These are phyloP conservation scores for Waltiozyma solani DNA, from an alignment of 1,139 yeast genomes.

Conservation along the genomic window DNA sequence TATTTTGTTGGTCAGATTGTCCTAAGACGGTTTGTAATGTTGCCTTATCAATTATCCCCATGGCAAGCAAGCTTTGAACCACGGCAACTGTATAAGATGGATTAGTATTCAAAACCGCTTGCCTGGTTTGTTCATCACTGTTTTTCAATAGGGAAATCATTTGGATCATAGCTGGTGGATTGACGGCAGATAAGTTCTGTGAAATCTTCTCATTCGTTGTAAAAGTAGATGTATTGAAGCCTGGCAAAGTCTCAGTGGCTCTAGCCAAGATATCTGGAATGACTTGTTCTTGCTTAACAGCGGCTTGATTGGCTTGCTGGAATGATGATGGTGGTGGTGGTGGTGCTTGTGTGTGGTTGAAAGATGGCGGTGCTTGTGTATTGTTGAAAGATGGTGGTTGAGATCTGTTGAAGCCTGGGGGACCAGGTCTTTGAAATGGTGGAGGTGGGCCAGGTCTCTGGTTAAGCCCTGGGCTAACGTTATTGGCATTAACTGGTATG, in stretches of 20 bases:
- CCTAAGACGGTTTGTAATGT: slow-evolving; percentile 37
- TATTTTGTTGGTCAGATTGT: slow-evolving; percentile 10
- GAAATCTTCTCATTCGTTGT: slow-evolving; percentile 32
- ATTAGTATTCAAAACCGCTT: slow-evolving; percentile 44
- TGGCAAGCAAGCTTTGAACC: slow-evolving; percentile 62
- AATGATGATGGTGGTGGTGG: slow-evolving; percentile 1
- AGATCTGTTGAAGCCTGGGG: neutral
- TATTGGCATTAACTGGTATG: too few species aligned
- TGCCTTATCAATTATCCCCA: slow-evolving; percentile 67
- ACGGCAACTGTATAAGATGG: slow-evolving; percentile 55
- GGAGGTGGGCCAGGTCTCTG: too few species aligned
- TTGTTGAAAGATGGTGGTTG: neutral
- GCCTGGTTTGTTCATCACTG: slow-evolving; percentile 33
- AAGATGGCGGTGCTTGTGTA: neutral
- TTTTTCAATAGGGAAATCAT: slow-evolving; percentile 53
- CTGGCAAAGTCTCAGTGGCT: slow-evolving; percentile 44
- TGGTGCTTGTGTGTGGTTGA: too few species aligned
- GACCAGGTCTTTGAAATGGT: slow-evolving; percentile 2
- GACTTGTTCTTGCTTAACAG: slow-evolving; percentile 5
- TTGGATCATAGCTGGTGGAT: slow-evolving; percentile 63
- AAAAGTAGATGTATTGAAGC: slow-evolving; percentile 34
- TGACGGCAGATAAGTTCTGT: slow-evolving; percentile 43
- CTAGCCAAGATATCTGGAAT: slow-evolving; percentile 36
- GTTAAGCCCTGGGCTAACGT: too few species aligned
- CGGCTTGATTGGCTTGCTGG: neutral